Evolutionary conservation across 176 grass and related monocot species (phyloP).

Genomic region (Oryza officinalis): DNA sequence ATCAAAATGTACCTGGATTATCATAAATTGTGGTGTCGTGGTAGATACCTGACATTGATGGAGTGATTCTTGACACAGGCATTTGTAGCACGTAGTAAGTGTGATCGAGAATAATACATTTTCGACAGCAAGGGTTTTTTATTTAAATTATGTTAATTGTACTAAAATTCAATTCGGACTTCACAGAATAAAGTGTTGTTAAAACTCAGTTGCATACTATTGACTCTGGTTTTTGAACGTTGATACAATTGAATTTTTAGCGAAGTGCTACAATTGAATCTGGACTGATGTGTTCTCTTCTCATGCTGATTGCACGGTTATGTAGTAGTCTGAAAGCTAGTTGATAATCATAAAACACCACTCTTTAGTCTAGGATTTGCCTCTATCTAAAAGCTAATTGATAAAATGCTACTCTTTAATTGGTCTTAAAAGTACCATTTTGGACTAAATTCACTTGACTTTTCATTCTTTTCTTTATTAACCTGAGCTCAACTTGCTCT

Average conservation of each 20-base stretch:
- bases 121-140: not conserved
- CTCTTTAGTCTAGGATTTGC: not conserved
- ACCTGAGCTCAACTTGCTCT: not conserved
- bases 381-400: not conserved
- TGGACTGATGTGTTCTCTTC: not conserved
- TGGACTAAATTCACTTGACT: not conserved
- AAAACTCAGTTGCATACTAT: not conserved
- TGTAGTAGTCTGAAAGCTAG: not conserved
- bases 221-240: not conserved
- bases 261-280: not conserved
- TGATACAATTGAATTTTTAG: not conserved
- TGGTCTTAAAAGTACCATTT: too few species aligned
- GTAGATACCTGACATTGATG: not conserved
- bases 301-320: not conserved
- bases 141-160: not conserved
- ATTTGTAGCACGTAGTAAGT: not conserved
- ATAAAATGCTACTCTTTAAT: not conserved
- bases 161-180: not conserved
- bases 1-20: not conserved
- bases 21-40: not conserved
- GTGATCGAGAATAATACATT: not conserved
- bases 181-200: not conserved
- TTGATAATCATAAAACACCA: not conserved
- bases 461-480: not conserved
- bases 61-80: not conserved